These are phyloP conservation scores for Echium plantagineum DNA, from an alignment of 257 asterid genomes.

Conservation along the genomic window DNA sequence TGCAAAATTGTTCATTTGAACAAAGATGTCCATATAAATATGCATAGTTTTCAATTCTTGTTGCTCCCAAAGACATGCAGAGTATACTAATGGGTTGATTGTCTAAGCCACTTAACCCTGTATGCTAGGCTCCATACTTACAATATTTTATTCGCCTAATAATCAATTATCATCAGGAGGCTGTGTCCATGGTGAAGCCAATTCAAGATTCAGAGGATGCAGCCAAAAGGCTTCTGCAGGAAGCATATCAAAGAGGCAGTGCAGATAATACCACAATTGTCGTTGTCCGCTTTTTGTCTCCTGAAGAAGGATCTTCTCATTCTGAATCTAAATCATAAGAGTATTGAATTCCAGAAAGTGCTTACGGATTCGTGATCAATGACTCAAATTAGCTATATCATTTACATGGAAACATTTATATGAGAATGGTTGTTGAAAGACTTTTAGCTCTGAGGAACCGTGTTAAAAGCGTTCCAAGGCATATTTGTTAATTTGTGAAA, in stretches of 20 bases:
- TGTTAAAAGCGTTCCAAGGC: not conserved
- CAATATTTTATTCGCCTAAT: not conserved
- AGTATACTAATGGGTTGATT: not conserved
- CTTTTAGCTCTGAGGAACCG: not conserved
- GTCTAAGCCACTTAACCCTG: not conserved
- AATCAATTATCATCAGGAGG: constrained; percentile 40
- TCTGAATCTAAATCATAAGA: constrained; percentile 20
- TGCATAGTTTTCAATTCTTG: too few relatives aligned
- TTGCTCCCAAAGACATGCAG: not conserved
- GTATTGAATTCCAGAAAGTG: not conserved
- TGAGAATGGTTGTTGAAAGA: not conserved
- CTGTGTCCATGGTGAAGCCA: constrained; percentile 74
- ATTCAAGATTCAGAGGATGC: constrained; percentile 82
- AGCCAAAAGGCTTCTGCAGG: constrained; percentile 81
- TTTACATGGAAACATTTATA: not conserved
- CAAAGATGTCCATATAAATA: too few relatives aligned
- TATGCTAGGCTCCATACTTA: too few relatives aligned
- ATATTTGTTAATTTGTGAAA: not conserved
- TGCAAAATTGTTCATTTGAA: too few relatives aligned
- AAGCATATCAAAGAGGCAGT: constrained; percentile 85
- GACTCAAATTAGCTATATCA: not conserved
- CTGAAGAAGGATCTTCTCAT: constrained; percentile 39
- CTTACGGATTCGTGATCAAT: not conserved
- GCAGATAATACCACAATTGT: constrained; percentile 80
- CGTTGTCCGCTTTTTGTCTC: constrained; percentile 57